A percentile compares a stretch with the other conserved stretches of the same genome.
phyloP scores from a whole-genome alignment of 1,284 basidiomycete genomes.

The Sanghuangporus weigelae region DNA sequence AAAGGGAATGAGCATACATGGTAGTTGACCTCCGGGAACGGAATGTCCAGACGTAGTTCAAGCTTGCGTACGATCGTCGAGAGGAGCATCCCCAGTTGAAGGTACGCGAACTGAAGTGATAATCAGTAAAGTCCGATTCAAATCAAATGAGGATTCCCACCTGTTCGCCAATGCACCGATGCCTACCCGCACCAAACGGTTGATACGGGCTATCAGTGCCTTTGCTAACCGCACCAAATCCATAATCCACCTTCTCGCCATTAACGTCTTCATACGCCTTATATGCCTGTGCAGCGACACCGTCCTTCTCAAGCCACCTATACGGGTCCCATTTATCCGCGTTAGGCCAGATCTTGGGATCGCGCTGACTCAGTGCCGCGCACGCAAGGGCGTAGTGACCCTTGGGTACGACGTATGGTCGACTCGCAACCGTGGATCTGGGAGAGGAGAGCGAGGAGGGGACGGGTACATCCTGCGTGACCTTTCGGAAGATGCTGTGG shows the following conservation, averaged over 20 bases:
- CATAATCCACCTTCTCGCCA: slow-evolving; percentile 91
- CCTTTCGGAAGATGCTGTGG: slow-evolving; percentile 88
- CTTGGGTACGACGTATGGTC: slow-evolving; percentile 80
- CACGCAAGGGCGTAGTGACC: slow-evolving; percentile 90
- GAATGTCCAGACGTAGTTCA: slow-evolving; percentile 64
- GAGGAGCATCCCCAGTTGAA: slow-evolving; percentile 87
- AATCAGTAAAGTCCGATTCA: slow-evolving; percentile 18
- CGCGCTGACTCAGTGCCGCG: slow-evolving; percentile 85
- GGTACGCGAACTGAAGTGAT: slow-evolving; percentile 78
- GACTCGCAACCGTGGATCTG: slow-evolving; percentile 28
- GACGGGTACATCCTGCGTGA: slow-evolving; percentile 79
- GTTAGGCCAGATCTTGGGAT: slow-evolving; percentile 80
- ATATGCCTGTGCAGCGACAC: slow-evolving; percentile 71
- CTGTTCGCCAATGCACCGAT: slow-evolving; percentile 93
- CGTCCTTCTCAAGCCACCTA: slow-evolving; percentile 80
- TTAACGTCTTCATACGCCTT: slow-evolving; percentile 66
- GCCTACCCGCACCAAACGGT: slow-evolving; percentile 94
- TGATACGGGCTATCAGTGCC: slow-evolving; percentile 89
- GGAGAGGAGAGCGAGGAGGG: slow-evolving; percentile 79
- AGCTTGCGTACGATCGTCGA: slow-evolving; percentile 73
- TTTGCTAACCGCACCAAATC: slow-evolving; percentile 91
- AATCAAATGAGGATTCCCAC: slow-evolving; percentile 31
- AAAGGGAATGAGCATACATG: slow-evolving; percentile 41
- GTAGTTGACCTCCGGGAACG: slow-evolving; percentile 85
- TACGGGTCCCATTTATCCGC: slow-evolving; percentile 71